Evolutionary conservation across 768 basidiomycete species (phyloP).

Genomic region (Lentinula raphanica): DNA sequence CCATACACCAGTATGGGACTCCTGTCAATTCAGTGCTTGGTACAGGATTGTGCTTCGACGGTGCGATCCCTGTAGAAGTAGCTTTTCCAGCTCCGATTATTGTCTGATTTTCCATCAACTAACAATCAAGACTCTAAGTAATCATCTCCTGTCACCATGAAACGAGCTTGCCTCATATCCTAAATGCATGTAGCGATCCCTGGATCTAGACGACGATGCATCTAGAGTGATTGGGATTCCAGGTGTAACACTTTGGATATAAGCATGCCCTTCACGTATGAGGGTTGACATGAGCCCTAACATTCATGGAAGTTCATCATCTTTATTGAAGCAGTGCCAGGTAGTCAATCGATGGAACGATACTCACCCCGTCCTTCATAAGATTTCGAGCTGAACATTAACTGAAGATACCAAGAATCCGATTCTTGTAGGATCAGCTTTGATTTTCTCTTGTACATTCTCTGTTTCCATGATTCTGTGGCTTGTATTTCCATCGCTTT

Average conservation of each 20-base stretch:
- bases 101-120: slow-evolving; percentile 1
- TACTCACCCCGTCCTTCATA: slow-evolving; percentile 3
- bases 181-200: slow-evolving; percentile 3
- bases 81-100: not conserved
- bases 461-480: not conserved
- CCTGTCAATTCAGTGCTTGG: not conserved
- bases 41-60: not conserved
- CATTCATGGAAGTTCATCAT: too few species aligned
- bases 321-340: too few species aligned
- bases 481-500: not conserved
- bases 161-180: not conserved
- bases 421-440: not conserved
- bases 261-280: slow-evolving; percentile 2
- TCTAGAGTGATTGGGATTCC: not conserved
- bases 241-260: not conserved
- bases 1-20: slow-evolving; percentile 6
- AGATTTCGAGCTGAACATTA: not conserved
- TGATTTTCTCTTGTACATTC: not conserved
- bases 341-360: too few species aligned
- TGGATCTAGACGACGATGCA: not conserved
- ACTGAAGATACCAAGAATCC: slow-evolving; percentile 5
- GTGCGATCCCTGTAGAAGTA: not conserved
- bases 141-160: too few species aligned
- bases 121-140: too few species aligned
- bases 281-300: slow-evolving; percentile 1